Percentiles rank a stretch among this genome's conserved stretches.
These are phyloP conservation scores for Mycena filopes DNA, from an alignment of 768 basidiomycete genomes.

Conservation along the genomic window DNA sequence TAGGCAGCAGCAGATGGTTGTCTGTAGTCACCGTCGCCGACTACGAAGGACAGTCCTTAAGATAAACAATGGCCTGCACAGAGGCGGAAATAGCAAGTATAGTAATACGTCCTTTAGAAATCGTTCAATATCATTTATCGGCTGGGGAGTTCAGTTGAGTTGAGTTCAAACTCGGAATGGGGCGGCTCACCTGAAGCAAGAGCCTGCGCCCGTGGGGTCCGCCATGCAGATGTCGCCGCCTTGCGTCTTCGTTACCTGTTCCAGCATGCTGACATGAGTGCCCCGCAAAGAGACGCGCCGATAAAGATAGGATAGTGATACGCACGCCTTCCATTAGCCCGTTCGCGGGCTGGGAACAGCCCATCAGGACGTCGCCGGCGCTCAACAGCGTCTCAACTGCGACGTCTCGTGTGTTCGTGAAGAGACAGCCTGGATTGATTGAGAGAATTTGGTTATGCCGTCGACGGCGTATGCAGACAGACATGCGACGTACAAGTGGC, in stretches of 20 bases:
- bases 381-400: constrained; percentile 4
- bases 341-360: constrained; percentile 14
- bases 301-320: neutral
- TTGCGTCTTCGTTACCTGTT: constrained; percentile 13
- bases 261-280: too few relatives aligned
- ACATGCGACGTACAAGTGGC: constrained; percentile 32
- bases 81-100: too few relatives aligned
- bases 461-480: too few relatives aligned
- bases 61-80: too few relatives aligned
- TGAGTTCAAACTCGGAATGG: neutral
- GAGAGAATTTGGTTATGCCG: neutral
- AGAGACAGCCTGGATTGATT: constrained; percentile 18
- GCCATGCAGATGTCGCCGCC: constrained; percentile 11
- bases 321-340: constrained; percentile 22
- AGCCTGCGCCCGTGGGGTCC: constrained; percentile 2
- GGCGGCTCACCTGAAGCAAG: constrained; percentile 26
- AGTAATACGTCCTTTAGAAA: too few relatives aligned
- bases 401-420: constrained; percentile 14
- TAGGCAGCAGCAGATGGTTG: too few relatives aligned
- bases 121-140: too few relatives aligned
- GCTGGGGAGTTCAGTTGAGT: too few relatives aligned
- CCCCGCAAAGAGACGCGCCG: neutral
- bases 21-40: too few relatives aligned
- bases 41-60: too few relatives aligned
- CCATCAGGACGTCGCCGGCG: constrained; percentile 19